Evolutionary conservation across 1,284 basidiomycete genomes (phyloP).

Genomic region (Amylostereum areolatum): DNA sequence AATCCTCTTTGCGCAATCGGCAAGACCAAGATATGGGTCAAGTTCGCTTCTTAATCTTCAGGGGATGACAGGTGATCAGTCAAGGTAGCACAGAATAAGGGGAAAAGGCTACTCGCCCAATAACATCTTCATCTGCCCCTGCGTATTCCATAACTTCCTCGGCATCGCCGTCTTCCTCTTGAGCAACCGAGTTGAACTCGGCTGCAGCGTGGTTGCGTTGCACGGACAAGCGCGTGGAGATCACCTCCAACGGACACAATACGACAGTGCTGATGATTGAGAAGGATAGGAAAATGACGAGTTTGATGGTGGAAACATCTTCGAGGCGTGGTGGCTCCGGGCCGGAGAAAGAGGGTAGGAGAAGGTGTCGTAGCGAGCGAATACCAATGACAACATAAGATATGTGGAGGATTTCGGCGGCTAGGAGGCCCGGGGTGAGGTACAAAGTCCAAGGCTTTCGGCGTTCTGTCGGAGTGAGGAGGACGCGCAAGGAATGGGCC

Average conservation of each 20-base stretch:
- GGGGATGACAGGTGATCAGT: slow-evolving; percentile 1
- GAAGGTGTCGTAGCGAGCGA: slow-evolving; percentile 54
- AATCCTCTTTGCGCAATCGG: slow-evolving; percentile 76
- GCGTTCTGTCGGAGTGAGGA: slow-evolving; percentile 81
- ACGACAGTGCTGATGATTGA: slow-evolving; percentile 56
- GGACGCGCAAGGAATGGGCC: slow-evolving; percentile 57
- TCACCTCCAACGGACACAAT: slow-evolving; percentile 80
- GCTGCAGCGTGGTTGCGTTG: slow-evolving; percentile 77
- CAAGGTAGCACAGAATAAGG: neutral
- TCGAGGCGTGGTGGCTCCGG: slow-evolving; percentile 23
- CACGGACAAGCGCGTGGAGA: slow-evolving; percentile 73
- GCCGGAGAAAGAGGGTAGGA: slow-evolving; percentile 50
- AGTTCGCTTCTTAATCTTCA: slow-evolving; percentile 70
- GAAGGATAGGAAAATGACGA: slow-evolving; percentile 57
- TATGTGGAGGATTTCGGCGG: slow-evolving; percentile 62
- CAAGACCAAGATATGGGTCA: slow-evolving; percentile 79
- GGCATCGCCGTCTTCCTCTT: slow-evolving; percentile 64
- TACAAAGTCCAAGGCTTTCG: slow-evolving; percentile 78
- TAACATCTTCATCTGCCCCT: slow-evolving; percentile 81
- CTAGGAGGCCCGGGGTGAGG: slow-evolving; percentile 77
- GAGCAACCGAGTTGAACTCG: slow-evolving; percentile 65
- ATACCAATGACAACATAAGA: slow-evolving; percentile 64
- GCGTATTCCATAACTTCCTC: slow-evolving; percentile 66
- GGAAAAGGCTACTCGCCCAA: slow-evolving; percentile 47
- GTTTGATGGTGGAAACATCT: slow-evolving; percentile 38